Conservation (phyloP, 257 asterid genomes). For the Hygrophila difformis region DNA sequence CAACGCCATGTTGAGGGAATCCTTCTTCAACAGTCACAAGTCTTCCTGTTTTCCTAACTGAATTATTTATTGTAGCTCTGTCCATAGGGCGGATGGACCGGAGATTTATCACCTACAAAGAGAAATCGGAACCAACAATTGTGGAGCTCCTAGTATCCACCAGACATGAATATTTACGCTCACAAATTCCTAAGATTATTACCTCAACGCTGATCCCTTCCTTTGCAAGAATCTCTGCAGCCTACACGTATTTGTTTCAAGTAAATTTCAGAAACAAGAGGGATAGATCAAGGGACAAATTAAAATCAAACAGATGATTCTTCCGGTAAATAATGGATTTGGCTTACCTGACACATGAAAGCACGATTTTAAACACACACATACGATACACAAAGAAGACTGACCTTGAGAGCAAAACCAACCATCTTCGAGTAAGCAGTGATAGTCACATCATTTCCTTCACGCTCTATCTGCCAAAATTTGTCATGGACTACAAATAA, state of each 20-base stretch:
- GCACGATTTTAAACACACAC: background rate
- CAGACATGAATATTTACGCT: no score
- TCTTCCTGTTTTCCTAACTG: conserved; percentile 79
- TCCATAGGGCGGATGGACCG: conserved; percentile 83
- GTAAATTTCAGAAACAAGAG: conserved; percentile 11
- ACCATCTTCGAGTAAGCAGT: conserved; percentile 91
- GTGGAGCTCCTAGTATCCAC: background rate
- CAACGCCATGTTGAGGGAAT: conserved; percentile 82
- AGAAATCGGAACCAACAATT: background rate
- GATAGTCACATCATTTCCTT: conserved; percentile 77
- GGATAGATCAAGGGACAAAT: background rate
- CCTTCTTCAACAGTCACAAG: conserved; percentile 88
- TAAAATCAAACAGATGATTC: background rate
- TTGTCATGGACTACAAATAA: no score
- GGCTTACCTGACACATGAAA: no score
- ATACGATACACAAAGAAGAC: conserved; percentile 21
- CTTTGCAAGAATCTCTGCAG: conserved; percentile 81
- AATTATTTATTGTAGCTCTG: conserved; percentile 54
- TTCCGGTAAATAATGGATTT: background rate
- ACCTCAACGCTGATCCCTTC: conserved; percentile 89
- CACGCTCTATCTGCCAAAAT: conserved; percentile 43
- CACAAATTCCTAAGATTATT: no score
- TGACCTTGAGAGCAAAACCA: conserved; percentile 74
- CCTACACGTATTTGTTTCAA: conserved; percentile 28
- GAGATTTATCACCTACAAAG: conserved; percentile 63